Percentiles rank a stretch among this genome's conserved stretches.
Conservation (phyloP, 169 alveolate genomes). For the Toxoplasma gondii region DNA sequence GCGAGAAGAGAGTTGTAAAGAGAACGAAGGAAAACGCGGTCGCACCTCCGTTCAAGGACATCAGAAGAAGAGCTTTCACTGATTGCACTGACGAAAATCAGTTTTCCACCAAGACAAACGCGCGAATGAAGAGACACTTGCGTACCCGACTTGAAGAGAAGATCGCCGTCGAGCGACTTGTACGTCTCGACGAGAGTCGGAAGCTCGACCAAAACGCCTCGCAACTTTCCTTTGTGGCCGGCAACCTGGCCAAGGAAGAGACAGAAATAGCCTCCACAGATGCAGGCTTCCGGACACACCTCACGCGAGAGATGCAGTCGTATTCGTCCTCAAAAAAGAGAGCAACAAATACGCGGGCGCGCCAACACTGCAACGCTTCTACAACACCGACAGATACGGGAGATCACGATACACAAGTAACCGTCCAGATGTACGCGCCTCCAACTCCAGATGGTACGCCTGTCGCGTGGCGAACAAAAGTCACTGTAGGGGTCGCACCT, state of each 20-base stretch:
- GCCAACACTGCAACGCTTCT: no score
- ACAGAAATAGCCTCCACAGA: background rate
- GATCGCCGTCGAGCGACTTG: constrained; percentile 84
- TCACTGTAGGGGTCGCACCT: no score
- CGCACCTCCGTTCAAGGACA: no score
- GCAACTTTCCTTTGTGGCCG: constrained; percentile 61
- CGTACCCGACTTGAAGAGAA: constrained; percentile 82
- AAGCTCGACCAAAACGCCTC: constrained; percentile 83
- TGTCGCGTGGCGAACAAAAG: no score
- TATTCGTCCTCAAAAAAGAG: background rate
- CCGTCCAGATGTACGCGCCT: no score
- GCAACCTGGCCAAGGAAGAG: constrained; percentile 19
- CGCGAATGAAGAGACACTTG: background rate
- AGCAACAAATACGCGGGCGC: no score
- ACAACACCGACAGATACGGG: no score
- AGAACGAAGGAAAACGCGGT: no score
- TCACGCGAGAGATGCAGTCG: background rate
- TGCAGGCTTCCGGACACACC: background rate
- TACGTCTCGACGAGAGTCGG: constrained; percentile 87
- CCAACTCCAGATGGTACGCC: no score
- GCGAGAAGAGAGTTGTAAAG: no score
- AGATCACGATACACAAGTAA: no score
- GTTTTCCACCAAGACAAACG: background rate
- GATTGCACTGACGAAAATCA: no score
- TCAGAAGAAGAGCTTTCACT: background rate